These are phyloP conservation scores for Cucurbita argyrosperma DNA, from an alignment of 306 rosid genomes.

Conservation along the genomic window DNA sequence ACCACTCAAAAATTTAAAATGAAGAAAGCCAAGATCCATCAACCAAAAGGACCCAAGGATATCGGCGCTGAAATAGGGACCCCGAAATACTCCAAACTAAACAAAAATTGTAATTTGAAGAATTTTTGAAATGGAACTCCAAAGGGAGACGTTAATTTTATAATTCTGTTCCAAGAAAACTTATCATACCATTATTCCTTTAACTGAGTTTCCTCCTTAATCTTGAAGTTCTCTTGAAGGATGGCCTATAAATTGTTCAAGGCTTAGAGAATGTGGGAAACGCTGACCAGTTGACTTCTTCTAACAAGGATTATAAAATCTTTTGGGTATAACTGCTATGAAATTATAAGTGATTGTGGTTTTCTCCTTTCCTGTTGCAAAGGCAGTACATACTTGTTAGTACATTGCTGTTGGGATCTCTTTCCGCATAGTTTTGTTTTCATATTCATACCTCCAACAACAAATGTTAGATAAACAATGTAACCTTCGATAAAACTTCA, in stretches of 20 bases:
- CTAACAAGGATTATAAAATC: neutral
- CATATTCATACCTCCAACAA: neutral
- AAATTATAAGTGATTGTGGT: neutral
- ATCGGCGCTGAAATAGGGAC: too few species aligned
- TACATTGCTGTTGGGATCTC: neutral
- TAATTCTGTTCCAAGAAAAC: neutral
- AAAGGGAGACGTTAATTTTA: too few species aligned
- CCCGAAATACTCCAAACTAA: too few species aligned
- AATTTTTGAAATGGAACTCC: neutral
- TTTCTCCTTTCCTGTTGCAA: neutral
- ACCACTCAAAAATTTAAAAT: too few species aligned
- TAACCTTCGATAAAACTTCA: neutral
- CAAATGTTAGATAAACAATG: neutral
- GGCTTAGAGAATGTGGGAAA: neutral
- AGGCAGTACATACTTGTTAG: neutral
- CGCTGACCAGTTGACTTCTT: neutral
- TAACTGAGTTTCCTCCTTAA: neutral
- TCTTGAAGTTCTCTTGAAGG: neutral
- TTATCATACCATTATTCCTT: neutral
- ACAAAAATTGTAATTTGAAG: neutral
- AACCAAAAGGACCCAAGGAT: too few species aligned
- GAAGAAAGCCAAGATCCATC: too few species aligned
- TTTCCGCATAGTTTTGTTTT: neutral
- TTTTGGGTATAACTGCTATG: neutral
- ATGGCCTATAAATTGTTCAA: neutral